Evolutionary conservation across 306 rosid genomes (phyloP).

Genomic region (Rubus idaeus): DNA sequence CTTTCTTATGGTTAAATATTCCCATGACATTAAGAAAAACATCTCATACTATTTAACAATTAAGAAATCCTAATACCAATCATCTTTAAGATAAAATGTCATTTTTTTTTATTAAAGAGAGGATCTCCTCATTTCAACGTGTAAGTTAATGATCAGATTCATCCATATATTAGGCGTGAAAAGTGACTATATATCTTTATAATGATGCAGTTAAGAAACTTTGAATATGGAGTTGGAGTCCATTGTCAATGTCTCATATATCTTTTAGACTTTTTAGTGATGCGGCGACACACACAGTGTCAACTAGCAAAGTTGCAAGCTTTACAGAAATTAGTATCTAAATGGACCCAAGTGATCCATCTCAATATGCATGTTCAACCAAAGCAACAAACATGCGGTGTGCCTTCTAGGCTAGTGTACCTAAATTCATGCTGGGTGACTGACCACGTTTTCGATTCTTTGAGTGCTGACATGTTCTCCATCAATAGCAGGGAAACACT

Average conservation of each 20-base stretch:
- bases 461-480: background rate
- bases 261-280: background rate
- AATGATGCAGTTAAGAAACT: background rate
- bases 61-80: too few species aligned
- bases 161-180: too few species aligned
- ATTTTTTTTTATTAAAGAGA: too few species aligned
- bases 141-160: too few species aligned
- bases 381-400: background rate
- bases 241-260: background rate
- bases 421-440: background rate
- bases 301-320: background rate
- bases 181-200: too few species aligned
- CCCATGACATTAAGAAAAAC: background rate
- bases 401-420: background rate
- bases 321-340: background rate
- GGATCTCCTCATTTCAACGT: too few species aligned
- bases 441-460: constrained; percentile 1
- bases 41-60: background rate
- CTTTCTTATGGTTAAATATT: background rate
- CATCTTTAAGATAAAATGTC: too few species aligned
- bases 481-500: background rate
- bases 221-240: constrained; percentile 4
- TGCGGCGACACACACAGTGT: background rate
- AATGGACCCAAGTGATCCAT: constrained; percentile 12
- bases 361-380: background rate